Evolutionary conservation across 345 rosid species (phyloP).

Genomic region (Pistacia integerrima): DNA sequence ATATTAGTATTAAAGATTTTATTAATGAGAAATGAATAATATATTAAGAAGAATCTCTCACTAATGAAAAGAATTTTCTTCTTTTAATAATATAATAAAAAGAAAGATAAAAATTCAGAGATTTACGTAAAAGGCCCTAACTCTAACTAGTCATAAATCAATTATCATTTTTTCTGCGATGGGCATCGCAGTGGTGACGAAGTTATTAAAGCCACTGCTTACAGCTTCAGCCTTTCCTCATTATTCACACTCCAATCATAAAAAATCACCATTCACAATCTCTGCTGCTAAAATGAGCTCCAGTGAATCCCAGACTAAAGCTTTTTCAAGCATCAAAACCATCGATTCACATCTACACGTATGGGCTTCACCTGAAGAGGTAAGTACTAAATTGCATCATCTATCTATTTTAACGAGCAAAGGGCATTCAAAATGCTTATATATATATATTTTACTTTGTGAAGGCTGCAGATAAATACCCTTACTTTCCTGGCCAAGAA

Average conservation of each 20-base stretch:
- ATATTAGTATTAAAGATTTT: too few species aligned
- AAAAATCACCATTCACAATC: conserved; percentile 17
- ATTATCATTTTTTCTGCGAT: background rate
- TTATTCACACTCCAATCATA: background rate
- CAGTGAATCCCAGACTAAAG: conserved; percentile 26
- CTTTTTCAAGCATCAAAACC: conserved; percentile 27
- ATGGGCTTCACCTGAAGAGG: conserved; percentile 95
- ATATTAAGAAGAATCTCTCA: too few species aligned
- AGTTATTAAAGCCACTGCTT: conserved; percentile 35
- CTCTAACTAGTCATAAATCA: too few species aligned
- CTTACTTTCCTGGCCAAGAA: conserved; percentile 93
- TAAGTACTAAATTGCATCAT: background rate
- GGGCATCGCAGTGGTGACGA: conserved; percentile 22
- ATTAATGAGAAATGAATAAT: too few species aligned
- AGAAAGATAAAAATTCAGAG: too few species aligned
- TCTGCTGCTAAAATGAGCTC: conserved; percentile 58
- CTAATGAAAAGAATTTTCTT: too few species aligned
- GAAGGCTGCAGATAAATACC: conserved; percentile 71
- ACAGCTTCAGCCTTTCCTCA: conserved; percentile 14
- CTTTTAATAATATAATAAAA: too few species aligned
- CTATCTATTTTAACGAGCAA: background rate
- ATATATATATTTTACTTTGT: conserved; percentile 26
- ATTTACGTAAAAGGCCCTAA: too few species aligned
- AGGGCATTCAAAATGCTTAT: background rate
- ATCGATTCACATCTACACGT: conserved; percentile 93